Evolutionary conservation across 2,329 filamentous ascomycete species (phyloP), one percentile per base, ranked within the genome.

Genomic region (Nakataea oryzae): DNA sequence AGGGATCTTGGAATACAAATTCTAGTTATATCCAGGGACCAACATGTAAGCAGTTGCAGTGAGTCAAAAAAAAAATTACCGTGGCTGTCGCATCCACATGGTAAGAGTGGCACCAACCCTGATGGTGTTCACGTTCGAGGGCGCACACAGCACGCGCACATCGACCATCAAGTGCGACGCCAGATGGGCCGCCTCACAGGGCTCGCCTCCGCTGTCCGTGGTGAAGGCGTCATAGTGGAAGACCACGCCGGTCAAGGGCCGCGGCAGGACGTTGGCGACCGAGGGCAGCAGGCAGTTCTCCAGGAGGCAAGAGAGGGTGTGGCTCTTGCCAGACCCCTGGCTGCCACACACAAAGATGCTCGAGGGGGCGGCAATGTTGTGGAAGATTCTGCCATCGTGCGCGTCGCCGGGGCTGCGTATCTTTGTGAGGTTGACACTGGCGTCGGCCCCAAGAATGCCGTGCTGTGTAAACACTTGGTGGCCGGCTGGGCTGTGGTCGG

Each of bases 271-370:
- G 8, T 79, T 81, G 0, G 80, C 73, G 0, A 70, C 66, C 0
- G 75, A 80, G 0, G 70, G 66, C 1, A 84, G 71, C 0, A 88
- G 72, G 47, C 80, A 86, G 64, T 83, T 85, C 67, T 88, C 85
- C 0, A 83, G 68, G 1, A 83, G 65, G 59, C 79, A 83, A 1
- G 80, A 80, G 1, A 86, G 73, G 0, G 82, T 85, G 64, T 88
- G 84, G 57, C 82, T 85, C 68, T 88, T 88, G 0, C 86, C 86
- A 0, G 81, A 85, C 1, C 85, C 85, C 64, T 88, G 85, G 26
- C 81, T 83, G 1, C 85, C 85, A 62, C 85, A 88, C 34, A 88
- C 83, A 70, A 88, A 88, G 4, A 78, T 75, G 21, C 84, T 86
- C 0, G 80, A 84, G 0, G 85, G 86, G 0, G 74, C 71, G 0